Evolutionary conservation across 129 eudicot genomes (phyloP), one percentile per base, ranked within the genome.

Genomic region (Helianthus tuberosus): DNA sequence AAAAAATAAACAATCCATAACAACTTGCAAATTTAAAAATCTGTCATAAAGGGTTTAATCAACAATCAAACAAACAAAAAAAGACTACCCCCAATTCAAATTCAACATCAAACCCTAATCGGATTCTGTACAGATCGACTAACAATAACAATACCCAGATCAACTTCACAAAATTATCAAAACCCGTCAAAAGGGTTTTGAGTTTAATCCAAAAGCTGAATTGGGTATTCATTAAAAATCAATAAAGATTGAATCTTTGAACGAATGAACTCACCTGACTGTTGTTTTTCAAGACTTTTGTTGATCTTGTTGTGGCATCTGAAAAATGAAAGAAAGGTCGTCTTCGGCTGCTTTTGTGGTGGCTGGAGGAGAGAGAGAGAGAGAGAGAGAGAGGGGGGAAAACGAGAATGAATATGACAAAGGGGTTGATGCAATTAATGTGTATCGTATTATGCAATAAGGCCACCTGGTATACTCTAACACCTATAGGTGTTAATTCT

Each of bases 261-360:
- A 58, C 29, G 71, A 65, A 75, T 25, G 68, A 39, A 76, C 74
- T 68, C 35, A 60, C 69, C 75, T 46, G 39, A 16, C 14, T 68
- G 51, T 11, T 23, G 27, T 7, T 25, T 12, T 65, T 39, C 11
- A 38, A 76, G 66, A 67, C 23, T 66, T 58, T 25, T 49, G 0
- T 54, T 29, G 59, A 76, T 51, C 69, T 48, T 57, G 10, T 23
- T 52, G 44, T 25, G 79, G n/a, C 79, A 75, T 75, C 79, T 75
- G 79, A 75, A 74, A 44, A 29, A 5, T 39, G 11, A 13, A 38
- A 51, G 8, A 51, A 52, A 75, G 79, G 79, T 75, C 79, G 72
- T 66, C 58, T 36, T 20, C 4, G 79, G 65, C 71, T 20, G 55
- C 72, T 75, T 61, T 12, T 8, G 39, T 61, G 66, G 66, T 61